phyloP scores from a whole-genome alignment of 202 grass and related monocot species.

The Hordeum pubiflorum region DNA sequence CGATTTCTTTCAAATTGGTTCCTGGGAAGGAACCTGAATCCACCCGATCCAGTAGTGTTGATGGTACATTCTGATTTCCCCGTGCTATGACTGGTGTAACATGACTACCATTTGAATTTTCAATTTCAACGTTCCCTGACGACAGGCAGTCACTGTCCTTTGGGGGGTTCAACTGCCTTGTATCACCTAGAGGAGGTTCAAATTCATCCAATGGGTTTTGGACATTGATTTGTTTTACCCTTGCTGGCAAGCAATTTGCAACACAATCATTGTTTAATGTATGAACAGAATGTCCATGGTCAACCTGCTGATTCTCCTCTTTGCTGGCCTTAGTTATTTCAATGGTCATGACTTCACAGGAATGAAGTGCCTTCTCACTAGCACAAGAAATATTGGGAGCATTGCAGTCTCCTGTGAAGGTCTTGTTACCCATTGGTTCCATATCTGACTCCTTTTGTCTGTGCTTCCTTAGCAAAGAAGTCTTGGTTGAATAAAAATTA shows the following conservation, averaged over 20 bases:
- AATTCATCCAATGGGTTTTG: not conserved
- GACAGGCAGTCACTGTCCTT: not conserved
- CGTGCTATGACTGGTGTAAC: not conserved
- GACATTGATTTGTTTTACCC: not conserved
- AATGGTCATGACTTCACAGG: constrained; percentile 1
- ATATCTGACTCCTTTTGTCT: constrained; percentile 3
- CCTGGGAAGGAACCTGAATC: constrained; percentile 2
- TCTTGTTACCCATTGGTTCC: not conserved
- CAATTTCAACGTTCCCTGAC: not conserved
- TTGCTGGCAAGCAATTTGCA: not conserved
- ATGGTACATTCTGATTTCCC: constrained; percentile 5
- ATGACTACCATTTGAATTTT: not conserved
- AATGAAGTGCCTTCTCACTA: not conserved
- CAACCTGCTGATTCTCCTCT: constrained; percentile 8
- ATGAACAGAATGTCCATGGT: not conserved
- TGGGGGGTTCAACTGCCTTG: not conserved
- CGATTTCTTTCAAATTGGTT: not conserved
- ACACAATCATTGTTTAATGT: not conserved
- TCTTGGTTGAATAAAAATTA: not conserved
- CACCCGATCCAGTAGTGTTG: not conserved
- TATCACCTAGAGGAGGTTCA: not conserved
- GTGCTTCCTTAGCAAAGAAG: not conserved
- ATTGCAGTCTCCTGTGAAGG: not conserved
- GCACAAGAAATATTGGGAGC: not conserved
- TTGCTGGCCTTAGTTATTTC: constrained; percentile 6